Base-by-base conservation (phyloP, 1,284 basidiomycete species). In the Trichosporon coremiiforme region DNA sequence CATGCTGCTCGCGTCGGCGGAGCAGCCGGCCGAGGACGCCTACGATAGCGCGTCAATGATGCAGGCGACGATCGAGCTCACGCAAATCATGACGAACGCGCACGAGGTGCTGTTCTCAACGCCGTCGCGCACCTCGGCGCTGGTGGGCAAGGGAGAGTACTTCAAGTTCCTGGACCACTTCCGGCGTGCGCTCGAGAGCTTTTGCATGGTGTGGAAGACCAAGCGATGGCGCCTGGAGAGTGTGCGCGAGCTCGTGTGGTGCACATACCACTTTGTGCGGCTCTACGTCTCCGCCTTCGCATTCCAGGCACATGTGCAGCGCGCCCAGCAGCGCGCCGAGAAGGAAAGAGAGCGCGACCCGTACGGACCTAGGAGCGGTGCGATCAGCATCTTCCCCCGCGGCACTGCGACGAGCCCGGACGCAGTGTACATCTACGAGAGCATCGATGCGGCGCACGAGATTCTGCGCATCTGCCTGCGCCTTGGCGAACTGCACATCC, bases 1-100 rank as follows among this genome's bases (percentile, higher is more conserved):
- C 64, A 80, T 81, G 74, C 63, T 64, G 22, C 22, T 67, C 13
- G 12, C 57, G 31, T 31, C 29, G 4, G 12, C 57, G 3, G 57
- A 60, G 17, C 29, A 60, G 31, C 29, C 29, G 29, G 20, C 47
- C 22, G 29, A 60, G 29, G 73, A 70, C 68, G 47, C 66, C 38
- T 70, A 74, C 68, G 77, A 79, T 70, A 78, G 75, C 41, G 80
- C 80, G 15, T 76, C 77, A n/a, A 66, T 81, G 62, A 80, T 82
- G 75, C 80, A 82, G 67, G 76, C 77, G 9, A 69, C 78, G 17
- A 77, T 81, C 65, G 84, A 85, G 68, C 73, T 85, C 22, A 84
- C 82, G 35, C 82, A 85, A 69, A 84, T 83, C 70, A 85, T 85
- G 84, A 84, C 84, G 7, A 82, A 81, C 69, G 82, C 82, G 1